Base-by-base conservation (phyloP, 768 basidiomycete genomes). In the Mycena venus region DNA sequence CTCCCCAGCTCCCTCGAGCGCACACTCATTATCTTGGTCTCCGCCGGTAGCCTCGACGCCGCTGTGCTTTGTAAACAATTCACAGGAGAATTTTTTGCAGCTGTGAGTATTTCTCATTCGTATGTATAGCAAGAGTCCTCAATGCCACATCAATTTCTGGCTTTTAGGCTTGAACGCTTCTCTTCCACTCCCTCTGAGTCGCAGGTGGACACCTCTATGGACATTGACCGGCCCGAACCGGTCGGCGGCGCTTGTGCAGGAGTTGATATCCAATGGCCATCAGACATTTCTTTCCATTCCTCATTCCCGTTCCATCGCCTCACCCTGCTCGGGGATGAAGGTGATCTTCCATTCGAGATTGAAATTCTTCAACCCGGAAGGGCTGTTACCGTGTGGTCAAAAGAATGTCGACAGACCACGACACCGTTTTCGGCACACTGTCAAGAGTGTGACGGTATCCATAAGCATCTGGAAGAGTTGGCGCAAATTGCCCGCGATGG, bases 291-390 rank as follows among this genome's bases (percentile, higher is more conserved):
- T 2, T 53, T 53, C n/a, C 49, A 23, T 17, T 21, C 27, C 2
- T 36, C 42, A 21, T 70, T 70, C 29, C 68, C 68, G 3, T 70
- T 60, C 34, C 60, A 60, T 23, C 58, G 68, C 19, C 7, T 56
- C 12, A 27, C 21, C 14, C 9, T 56, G 2, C 4, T 11, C 19
- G 23, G 56, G 2, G 31, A 31, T 12, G 59, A 49, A 11, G 55
- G 34, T 10, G 44, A 40, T 32, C 68, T 47, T 44, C 68, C 51
- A 4, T 23, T 70, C 17, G 23, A 44, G 2, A 63, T 70, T 31
- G 42, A 60, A 23, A 29, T 49, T 12, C 40, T 32, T 44, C 40
- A 70, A 2, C 27, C 23, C 21, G 59, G 42, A 21, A 12, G 11
- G 27, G 10, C 8, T 7, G 36, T 70, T 7, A 40, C 10, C 3